Evolutionary conservation across 305 asterid species (phyloP).

Genomic region (Solanum hybrid): DNA sequence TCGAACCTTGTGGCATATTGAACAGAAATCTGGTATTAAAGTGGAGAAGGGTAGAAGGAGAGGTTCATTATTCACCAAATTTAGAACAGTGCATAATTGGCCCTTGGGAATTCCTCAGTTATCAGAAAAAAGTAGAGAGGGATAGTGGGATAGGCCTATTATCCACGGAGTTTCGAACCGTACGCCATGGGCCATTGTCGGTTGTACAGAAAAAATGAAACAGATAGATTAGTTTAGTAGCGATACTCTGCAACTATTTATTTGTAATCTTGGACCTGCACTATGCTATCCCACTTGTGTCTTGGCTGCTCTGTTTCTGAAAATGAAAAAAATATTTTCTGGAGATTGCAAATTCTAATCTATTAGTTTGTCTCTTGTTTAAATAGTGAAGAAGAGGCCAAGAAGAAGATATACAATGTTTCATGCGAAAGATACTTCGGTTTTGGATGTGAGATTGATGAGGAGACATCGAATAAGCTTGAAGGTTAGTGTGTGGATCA

Average conservation of each 20-base stretch:
- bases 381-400: constrained; percentile 84
- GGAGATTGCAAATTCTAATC: not conserved
- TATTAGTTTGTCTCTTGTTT: not conserved
- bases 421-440: constrained; percentile 94
- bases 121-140: not conserved
- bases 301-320: not conserved
- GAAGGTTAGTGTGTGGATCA: constrained; percentile 44
- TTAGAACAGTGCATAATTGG: not conserved
- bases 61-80: not conserved
- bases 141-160: not conserved
- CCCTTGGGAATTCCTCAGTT: not conserved
- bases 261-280: not conserved
- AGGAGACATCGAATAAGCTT: constrained; percentile 91
- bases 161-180: not conserved
- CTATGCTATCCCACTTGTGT: not conserved
- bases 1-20: not conserved
- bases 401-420: constrained; percentile 79
- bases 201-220: not conserved
- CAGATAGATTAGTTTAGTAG: not conserved
- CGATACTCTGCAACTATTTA: not conserved
- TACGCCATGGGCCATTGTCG: not conserved
- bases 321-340: not conserved
- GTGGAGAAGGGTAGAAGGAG: not conserved
- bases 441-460: constrained; percentile 91
- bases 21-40: not conserved